Base-by-base conservation (phyloP, 345 rosid genomes). In the Corchorus olitorius region DNA sequence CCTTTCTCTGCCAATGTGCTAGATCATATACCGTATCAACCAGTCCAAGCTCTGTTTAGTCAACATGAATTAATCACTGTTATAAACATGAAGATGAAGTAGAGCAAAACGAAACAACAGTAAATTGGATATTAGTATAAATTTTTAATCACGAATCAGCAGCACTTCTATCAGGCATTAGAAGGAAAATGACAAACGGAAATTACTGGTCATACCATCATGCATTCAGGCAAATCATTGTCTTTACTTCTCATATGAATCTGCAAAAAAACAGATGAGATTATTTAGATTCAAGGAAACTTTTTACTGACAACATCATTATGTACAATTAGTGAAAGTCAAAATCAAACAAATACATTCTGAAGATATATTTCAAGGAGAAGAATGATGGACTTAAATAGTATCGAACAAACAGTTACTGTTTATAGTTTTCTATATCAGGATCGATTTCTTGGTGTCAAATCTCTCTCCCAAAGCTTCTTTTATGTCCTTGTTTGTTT, bases 211-310 rank as follows among this genome's bases (percentile, higher is more conserved):
- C 41, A 48, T 89, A 93, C 96, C 94, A 86, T 88, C 54, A 92
- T 87, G 88, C 98, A 93, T 71, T 87, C 84, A 19, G 88, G 88
- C 74, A 91, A 81, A 80, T 89, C 93, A 50, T 90, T 90, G 74
- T 86, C 93, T 78, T 85, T 80, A 67, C 90, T 87, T 89, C 97
- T 89, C 72, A 78, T 84, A 85, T 93, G 96, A 78, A 88, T 81
- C 98, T 95, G 91, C 72, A 27, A 82, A 77, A 80, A 77, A 70
- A 77, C 39, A 72, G 62, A 56, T 56, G 43, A 56, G 54, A 41
- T 17, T 54, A 62, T n/a, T 78, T 39, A 81, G 17, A 43, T 9
- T 12, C 13, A n/a, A 17, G 73, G 19, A 13, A 37, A 48, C 19
- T 9, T 16, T 8, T 65, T 39, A 52, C 22, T 34, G 34, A 37